Evolutionary conservation across 176 grass and related monocot genomes (phyloP), one percentile per base, ranked within the genome.

Genomic region (Chloris gayana): DNA sequence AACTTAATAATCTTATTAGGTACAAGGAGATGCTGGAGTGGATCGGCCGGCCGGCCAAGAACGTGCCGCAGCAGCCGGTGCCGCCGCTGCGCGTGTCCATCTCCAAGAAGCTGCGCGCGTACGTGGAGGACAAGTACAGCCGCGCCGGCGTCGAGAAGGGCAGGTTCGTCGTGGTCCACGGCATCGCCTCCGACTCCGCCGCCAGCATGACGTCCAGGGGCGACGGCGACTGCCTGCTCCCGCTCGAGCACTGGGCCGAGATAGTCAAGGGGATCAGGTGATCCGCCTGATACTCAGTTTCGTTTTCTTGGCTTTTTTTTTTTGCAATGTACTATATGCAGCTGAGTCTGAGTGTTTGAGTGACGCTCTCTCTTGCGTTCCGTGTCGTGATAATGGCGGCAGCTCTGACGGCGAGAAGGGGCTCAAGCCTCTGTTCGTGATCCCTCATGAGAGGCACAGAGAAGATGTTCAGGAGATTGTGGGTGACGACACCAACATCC

Each of bases 381-480:
- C 21, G 3, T 25, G 9, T 25, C 56, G 9, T 77, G 17, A n/a
- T 73, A n/a, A n/a, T n/a, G n/a, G n/a, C n/a, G 42, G 68, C 77
- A 78, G 89, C 79, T 87, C 82, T 11, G 70, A 56, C 8, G 87
- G 49, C 50, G 15, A 49, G 81, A 89, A 62, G 61, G 88, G 74
- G 14, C 37, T 85, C 33, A 93, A 85, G 88, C 95, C 88, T 69
- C 84, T 98, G 64, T 94, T 98, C 64, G 95, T 98, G 78, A 95
- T 98, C 77, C 92, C 92, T 38, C 90, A 98, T 84, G 90, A 98
- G 86, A 98, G 81, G 83, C 90, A 95, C 82, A 89, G 92, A 22
- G 95, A 98, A 27, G 90, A 98, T 25, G 30, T 98, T 35, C 75
- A 91, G 82, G 95, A 95, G 51, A 46, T 73, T 10, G 84, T 91